phyloP scores from a whole-genome alignment of 495 filamentous ascomycete genomes.

The Annulohypoxylon maeteangense region DNA sequence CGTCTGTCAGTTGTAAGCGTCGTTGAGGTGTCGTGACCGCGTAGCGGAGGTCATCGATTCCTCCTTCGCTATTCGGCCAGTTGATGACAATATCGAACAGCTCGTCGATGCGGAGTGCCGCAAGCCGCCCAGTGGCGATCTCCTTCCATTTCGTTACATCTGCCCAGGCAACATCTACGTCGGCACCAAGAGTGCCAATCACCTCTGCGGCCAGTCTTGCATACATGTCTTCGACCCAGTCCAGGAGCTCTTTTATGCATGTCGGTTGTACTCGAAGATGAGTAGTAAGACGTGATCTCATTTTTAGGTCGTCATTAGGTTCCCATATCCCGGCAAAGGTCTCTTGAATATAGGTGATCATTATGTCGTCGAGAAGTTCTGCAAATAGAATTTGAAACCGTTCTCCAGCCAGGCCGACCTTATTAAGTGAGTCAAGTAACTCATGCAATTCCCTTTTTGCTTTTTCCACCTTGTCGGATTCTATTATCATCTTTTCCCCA shows the following conservation, averaged over 20 bases:
- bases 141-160: constrained; percentile 84
- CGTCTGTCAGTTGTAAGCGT: constrained; percentile 72
- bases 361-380: constrained; percentile 73
- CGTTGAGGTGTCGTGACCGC: constrained; percentile 65
- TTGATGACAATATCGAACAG: constrained; percentile 88
- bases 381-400: constrained; percentile 81
- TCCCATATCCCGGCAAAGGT: constrained; percentile 70
- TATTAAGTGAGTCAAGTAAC: constrained; percentile 70
- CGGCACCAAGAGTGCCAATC: constrained; percentile 52
- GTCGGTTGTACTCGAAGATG: constrained; percentile 53
- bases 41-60: constrained; percentile 76
- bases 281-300: constrained; percentile 18
- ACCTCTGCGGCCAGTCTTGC: constrained; percentile 73
- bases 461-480: constrained; percentile 15
- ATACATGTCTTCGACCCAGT: constrained; percentile 80
- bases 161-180: constrained; percentile 58
- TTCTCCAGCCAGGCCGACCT: constrained; percentile 79
- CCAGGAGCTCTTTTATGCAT: constrained; percentile 66
- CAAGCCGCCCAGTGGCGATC: constrained; percentile 80
- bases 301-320: constrained; percentile 38
- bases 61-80: constrained; percentile 85
- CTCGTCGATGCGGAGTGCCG: constrained; percentile 79
- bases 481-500: constrained; percentile 26
- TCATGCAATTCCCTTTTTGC: constrained; percentile 65
- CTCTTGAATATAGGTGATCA: constrained; percentile 71